Evolutionary conservation across 73 alveolate genomes (phyloP).

Genomic region (Paramecium bursaria): DNA sequence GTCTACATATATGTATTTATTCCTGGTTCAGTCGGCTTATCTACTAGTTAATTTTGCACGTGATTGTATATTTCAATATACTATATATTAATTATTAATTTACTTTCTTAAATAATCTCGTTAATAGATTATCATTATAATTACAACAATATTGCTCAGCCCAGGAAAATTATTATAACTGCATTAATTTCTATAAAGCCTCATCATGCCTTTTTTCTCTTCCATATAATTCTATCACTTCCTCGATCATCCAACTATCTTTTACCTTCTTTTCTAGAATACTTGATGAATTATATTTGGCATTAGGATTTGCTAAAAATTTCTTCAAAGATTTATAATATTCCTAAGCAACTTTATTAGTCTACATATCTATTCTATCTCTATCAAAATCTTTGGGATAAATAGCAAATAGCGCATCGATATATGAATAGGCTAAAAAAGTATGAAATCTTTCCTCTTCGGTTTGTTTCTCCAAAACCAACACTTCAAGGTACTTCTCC

Average conservation of each 20-base stretch:
- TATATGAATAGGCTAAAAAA: conserved; percentile 49
- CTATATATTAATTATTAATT: background rate
- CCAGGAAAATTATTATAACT: conserved; percentile 29
- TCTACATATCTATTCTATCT: background rate
- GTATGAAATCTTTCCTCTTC: conserved; percentile 63
- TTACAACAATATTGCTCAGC: conserved; percentile 70
- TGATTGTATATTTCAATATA: conserved; percentile 44
- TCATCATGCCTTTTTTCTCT: conserved; percentile 67
- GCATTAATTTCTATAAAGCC: conserved; percentile 54
- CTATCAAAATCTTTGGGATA: background rate
- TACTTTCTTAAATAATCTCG: conserved; percentile 60
- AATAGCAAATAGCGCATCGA: conserved; percentile 3
- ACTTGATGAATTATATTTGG: conserved; percentile 57
- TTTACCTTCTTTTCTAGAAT: conserved; percentile 33
- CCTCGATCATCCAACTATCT: conserved; percentile 47
- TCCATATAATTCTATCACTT: conserved; percentile 33
- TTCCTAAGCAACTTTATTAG: conserved; percentile 23
- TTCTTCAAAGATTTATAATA: background rate
- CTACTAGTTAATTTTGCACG: background rate
- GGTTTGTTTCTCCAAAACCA: conserved; percentile 38
- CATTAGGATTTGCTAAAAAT: conserved; percentile 36
- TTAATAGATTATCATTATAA: conserved; percentile 55
- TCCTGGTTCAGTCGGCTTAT: conserved; percentile 15
- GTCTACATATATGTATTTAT: conserved; percentile 10
- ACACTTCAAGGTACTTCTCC: conserved; percentile 50